These are phyloP conservation scores for Coemansia brasiliensis DNA, from an alignment of 192 early-diverging fungal genomes.

Conservation along the genomic window DNA sequence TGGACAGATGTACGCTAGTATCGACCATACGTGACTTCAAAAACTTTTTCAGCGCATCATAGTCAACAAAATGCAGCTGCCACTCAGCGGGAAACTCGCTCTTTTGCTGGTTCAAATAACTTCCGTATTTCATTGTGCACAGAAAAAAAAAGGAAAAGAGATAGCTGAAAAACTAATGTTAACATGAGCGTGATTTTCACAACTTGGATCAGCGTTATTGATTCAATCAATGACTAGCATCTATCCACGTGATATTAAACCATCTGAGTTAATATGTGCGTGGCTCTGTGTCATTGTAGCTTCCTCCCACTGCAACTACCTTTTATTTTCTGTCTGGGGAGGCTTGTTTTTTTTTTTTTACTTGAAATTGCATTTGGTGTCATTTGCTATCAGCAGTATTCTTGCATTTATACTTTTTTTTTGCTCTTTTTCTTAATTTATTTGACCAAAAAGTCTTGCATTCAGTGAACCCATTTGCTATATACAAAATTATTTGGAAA, in stretches of 20 bases:
- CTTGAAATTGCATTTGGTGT: neutral
- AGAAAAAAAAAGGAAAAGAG: neutral
- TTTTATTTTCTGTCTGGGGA: too few species aligned
- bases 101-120: constrained; percentile 66
- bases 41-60: constrained; percentile 64
- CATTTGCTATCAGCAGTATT: neutral
- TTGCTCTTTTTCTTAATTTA: constrained; percentile 4
- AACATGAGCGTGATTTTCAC: neutral
- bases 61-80: constrained; percentile 71
- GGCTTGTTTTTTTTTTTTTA: too few species aligned
- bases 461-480: neutral
- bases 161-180: constrained; percentile 1
- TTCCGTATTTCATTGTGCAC: constrained; percentile 70
- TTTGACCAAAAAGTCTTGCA: neutral
- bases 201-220: too few species aligned
- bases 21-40: constrained; percentile 65
- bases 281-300: constrained; percentile 1
- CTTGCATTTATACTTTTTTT: constrained; percentile 7
- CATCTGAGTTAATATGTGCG: neutral
- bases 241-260: neutral
- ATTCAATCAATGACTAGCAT: too few species aligned
- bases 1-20: constrained; percentile 52
- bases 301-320: neutral
- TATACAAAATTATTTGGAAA: neutral
- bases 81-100: constrained; percentile 64